These are phyloP conservation scores for Wickerhamomyces hampshirensis DNA, from an alignment of 805 yeast genomes.

Conservation along the genomic window DNA sequence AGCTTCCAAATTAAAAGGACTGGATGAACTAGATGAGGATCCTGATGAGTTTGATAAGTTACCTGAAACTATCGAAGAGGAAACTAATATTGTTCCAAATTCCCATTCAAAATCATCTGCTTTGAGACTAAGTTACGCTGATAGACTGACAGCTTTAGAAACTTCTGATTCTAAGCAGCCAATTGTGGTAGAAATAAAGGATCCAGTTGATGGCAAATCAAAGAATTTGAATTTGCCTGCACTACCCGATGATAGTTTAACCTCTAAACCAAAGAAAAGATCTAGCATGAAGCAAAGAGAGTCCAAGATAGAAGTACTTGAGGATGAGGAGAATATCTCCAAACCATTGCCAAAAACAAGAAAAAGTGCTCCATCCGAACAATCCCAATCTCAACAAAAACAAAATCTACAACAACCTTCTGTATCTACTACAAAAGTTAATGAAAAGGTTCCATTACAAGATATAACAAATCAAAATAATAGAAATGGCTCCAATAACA, in stretches of 20 bases:
- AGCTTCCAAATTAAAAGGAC: constrained; percentile 35
- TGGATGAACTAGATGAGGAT: constrained; percentile 8
- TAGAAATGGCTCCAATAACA: constrained; percentile 18
- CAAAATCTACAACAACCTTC: constrained; percentile 9
- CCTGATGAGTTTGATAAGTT: background rate
- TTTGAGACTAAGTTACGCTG: constrained; percentile 34
- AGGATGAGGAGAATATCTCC: constrained; percentile 12
- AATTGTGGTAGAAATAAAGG: constrained; percentile 8
- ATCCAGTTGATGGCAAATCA: constrained; percentile 1
- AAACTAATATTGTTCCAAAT: constrained; percentile 4
- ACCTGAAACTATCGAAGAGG: constrained; percentile 8
- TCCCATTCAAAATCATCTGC: constrained; percentile 13
- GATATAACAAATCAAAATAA: constrained; percentile 22
- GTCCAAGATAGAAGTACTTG: constrained; percentile 4
- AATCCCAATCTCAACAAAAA: constrained; percentile 12
- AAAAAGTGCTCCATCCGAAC: constrained; percentile 8
- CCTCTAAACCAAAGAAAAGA: constrained; percentile 7
- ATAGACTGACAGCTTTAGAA: constrained; percentile 28
- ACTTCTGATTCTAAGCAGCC: constrained; percentile 1
- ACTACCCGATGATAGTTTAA: constrained; percentile 18
- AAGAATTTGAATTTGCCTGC: constrained; percentile 20
- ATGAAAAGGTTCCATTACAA: constrained; percentile 10
- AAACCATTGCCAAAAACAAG: constrained; percentile 9
- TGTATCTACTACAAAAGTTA: constrained; percentile 12
- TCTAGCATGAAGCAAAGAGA: constrained; percentile 16